Evolutionary conservation across 371 early-diverging fungal species (phyloP).

Genomic region (Syncephalastrum sp.): DNA sequence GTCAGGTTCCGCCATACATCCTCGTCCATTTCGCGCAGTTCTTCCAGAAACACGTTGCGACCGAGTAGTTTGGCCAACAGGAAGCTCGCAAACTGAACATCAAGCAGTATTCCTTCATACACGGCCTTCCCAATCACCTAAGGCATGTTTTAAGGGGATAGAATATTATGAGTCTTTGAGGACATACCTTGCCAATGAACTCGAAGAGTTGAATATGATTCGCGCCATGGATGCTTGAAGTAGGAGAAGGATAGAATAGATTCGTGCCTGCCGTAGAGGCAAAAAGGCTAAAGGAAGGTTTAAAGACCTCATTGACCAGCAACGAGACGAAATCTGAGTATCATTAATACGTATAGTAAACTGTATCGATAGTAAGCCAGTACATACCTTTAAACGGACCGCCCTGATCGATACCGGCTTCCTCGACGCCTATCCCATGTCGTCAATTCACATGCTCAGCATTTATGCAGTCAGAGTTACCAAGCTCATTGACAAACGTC

Average conservation of each 20-base stretch:
- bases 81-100: conserved; percentile 86
- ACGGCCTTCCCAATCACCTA: conserved; percentile 85
- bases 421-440: conserved; percentile 59
- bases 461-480: conserved; percentile 13
- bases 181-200: conserved; percentile 73
- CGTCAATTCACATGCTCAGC: neutral
- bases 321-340: conserved; percentile 81
- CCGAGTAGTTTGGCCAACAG: conserved; percentile 82
- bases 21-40: conserved; percentile 78
- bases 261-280: conserved; percentile 61
- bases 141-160: neutral
- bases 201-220: conserved; percentile 64
- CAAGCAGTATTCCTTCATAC: conserved; percentile 86
- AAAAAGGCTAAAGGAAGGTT: conserved; percentile 73
- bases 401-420: conserved; percentile 92
- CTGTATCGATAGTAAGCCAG: neutral
- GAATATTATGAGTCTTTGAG: neutral
- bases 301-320: conserved; percentile 75
- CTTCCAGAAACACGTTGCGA: conserved; percentile 74
- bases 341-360: conserved; percentile 42
- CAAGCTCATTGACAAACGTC: conserved; percentile 74
- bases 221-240: conserved; percentile 43
- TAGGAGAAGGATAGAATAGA: conserved; percentile 69
- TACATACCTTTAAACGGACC: conserved; percentile 84
- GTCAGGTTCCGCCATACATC: conserved; percentile 79